A percentile compares a stretch with the other conserved stretches of the same genome.
Evolutionary conservation across 768 basidiomycete species (phyloP).

Genomic region (Kwoniella heveanensis): DNA sequence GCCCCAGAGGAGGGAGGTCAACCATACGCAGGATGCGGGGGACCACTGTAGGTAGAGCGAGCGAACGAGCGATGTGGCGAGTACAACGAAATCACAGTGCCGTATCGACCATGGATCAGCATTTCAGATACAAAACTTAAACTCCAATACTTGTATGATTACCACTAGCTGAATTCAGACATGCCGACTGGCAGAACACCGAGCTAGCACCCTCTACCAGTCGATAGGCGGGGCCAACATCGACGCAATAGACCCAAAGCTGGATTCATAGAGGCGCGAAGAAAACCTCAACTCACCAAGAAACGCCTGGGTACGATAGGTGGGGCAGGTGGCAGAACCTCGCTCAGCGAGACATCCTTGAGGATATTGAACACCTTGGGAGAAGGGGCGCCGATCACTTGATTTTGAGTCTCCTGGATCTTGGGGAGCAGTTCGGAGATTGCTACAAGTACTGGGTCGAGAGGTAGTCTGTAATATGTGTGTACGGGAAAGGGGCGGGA

Average conservation of each 20-base stretch:
- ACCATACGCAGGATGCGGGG: slow-evolving; percentile 85
- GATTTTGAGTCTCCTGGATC: slow-evolving; percentile 72
- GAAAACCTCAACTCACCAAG: slow-evolving; percentile 61
- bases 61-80: too few relatives aligned
- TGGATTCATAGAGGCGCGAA: slow-evolving; percentile 12
- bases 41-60: slow-evolving; percentile 78
- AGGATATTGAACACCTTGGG: slow-evolving; percentile 75
- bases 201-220: too few relatives aligned
- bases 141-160: too few relatives aligned
- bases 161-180: too few relatives aligned
- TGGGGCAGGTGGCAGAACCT: slow-evolving; percentile 73
- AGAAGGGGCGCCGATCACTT: slow-evolving; percentile 66
- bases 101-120: too few relatives aligned
- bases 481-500: too few relatives aligned
- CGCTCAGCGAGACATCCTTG: slow-evolving; percentile 66
- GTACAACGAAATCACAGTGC: too few relatives aligned
- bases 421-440: slow-evolving; percentile 84
- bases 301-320: slow-evolving; percentile 72
- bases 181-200: too few relatives aligned
- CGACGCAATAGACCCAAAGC: neutral
- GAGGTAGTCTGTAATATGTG: slow-evolving; percentile 58
- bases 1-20: slow-evolving; percentile 92
- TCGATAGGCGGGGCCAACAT: too few relatives aligned
- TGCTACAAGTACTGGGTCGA: slow-evolving; percentile 83
- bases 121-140: neutral